Conservation (phyloP, 352 stramenopile genomes). For the Globisporangium paddicum region DNA sequence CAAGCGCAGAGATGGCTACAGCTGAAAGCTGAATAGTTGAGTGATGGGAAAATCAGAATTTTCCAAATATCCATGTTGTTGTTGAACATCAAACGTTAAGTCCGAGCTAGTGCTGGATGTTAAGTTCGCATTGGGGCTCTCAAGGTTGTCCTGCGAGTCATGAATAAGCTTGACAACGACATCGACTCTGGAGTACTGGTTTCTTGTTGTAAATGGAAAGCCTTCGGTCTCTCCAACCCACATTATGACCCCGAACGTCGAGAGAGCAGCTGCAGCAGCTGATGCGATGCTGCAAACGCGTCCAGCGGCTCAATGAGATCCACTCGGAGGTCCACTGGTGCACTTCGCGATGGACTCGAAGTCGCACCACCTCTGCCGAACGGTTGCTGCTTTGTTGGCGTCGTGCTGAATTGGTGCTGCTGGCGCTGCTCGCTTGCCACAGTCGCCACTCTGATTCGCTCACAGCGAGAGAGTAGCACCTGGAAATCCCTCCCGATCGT, state of each 20-base stretch:
- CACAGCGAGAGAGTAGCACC: constrained; percentile 43
- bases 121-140: too few species aligned
- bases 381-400: background rate
- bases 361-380: background rate
- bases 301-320: constrained; percentile 34
- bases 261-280: constrained; percentile 1
- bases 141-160: too few species aligned
- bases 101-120: too few species aligned
- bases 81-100: too few species aligned
- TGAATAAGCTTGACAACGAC: too few species aligned
- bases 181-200: too few species aligned
- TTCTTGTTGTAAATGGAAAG: too few species aligned
- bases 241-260: background rate
- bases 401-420: background rate
- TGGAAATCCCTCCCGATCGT: constrained; percentile 27
- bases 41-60: too few species aligned
- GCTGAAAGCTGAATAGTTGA: too few species aligned
- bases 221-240: background rate
- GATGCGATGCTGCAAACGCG: constrained; percentile 16
- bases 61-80: too few species aligned
- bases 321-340: constrained; percentile 21
- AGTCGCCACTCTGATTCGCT: constrained; percentile 15
- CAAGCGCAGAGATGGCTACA: too few species aligned
- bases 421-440: background rate
- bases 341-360: background rate